Conservation (phyloP, 1,284 basidiomycete species). For the Testicularia cyperi region DNA sequence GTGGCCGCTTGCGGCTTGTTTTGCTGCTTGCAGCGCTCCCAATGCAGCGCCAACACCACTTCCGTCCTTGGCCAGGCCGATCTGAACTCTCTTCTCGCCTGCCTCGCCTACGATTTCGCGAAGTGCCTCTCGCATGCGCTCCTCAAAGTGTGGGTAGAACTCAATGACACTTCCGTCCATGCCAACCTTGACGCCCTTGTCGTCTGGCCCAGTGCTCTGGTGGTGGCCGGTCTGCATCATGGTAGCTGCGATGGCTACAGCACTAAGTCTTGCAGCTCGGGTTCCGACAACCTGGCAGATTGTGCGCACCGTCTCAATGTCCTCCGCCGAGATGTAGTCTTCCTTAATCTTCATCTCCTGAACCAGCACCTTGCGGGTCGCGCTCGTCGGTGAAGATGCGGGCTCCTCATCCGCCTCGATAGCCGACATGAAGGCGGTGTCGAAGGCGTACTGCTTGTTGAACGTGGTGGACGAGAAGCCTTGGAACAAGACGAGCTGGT, state of each 20-base stretch:
- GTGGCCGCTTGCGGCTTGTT: conserved; percentile 44
- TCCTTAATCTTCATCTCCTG: conserved; percentile 68
- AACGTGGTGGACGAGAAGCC: conserved; percentile 73
- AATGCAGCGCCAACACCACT: conserved; percentile 76
- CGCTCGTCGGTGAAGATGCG: conserved; percentile 11
- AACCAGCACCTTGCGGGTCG: conserved; percentile 66
- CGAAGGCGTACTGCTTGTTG: conserved; percentile 89
- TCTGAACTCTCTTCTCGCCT: conserved; percentile 75
- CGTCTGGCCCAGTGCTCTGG: conserved; percentile 62
- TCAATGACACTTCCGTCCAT: conserved; percentile 71
- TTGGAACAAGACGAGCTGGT: conserved; percentile 72
- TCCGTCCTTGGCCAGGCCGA: conserved; percentile 93
- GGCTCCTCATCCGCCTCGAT: conserved; percentile 66
- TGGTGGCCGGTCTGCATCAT: conserved; percentile 75
- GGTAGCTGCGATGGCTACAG: conserved; percentile 81
- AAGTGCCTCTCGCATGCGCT: conserved; percentile 73
- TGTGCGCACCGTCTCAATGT: conserved; percentile 77
- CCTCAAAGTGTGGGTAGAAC: conserved; percentile 70
- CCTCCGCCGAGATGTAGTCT: conserved; percentile 61
- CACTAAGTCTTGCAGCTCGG: conserved; percentile 80
- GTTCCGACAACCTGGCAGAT: conserved; percentile 75
- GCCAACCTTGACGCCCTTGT: conserved; percentile 37
- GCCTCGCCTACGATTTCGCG: conserved; percentile 75
- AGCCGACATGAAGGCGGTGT: conserved; percentile 86
- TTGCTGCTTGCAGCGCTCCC: conserved; percentile 44